Percentiles rank a stretch among this genome's conserved stretches.
Evolutionary conservation across 192 early-diverging fungal genomes (phyloP).

Genomic region (Umbelopsis ramanniana): DNA sequence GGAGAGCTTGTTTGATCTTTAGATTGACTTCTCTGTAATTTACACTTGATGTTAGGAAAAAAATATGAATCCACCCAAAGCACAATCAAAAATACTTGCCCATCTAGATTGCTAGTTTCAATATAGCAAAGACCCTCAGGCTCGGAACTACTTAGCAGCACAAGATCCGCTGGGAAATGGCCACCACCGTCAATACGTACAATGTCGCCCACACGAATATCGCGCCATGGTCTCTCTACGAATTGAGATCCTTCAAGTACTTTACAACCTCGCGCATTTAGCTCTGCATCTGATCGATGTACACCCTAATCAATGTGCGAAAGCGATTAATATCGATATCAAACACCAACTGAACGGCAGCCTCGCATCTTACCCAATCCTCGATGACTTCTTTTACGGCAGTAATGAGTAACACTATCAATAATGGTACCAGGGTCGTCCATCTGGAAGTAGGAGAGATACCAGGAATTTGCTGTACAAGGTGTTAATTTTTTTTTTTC

Average conservation of each 20-base stretch:
- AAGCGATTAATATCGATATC: background rate
- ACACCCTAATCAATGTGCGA: slow-evolving; percentile 59
- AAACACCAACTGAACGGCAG: too few species aligned
- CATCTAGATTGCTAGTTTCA: slow-evolving; percentile 95
- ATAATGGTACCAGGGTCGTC: slow-evolving; percentile 80
- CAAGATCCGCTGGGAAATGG: slow-evolving; percentile 90
- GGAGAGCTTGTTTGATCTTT: slow-evolving; percentile 89
- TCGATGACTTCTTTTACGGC: slow-evolving; percentile 92
- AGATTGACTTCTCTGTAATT: slow-evolving; percentile 84
- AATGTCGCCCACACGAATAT: slow-evolving; percentile 91
- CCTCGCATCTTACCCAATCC: slow-evolving; percentile 57
- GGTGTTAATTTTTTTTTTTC: background rate
- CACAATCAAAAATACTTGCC: slow-evolving; percentile 20
- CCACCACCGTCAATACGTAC: slow-evolving; percentile 84
- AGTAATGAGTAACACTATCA: slow-evolving; percentile 81
- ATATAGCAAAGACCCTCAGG: slow-evolving; percentile 95
- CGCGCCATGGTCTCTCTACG: slow-evolving; percentile 77
- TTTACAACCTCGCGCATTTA: slow-evolving; percentile 70
- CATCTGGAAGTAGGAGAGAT: slow-evolving; percentile 92
- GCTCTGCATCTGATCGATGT: slow-evolving; percentile 75
- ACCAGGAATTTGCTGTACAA: slow-evolving; percentile 84
- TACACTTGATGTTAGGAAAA: background rate
- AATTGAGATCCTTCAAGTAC: slow-evolving; percentile 69
- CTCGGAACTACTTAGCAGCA: slow-evolving; percentile 85
- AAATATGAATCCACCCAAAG: background rate